These are phyloP conservation scores for Cutaneotrichosporon sp. DNA, from an alignment of 1,284 basidiomycete genomes.

Conservation along the genomic window DNA sequence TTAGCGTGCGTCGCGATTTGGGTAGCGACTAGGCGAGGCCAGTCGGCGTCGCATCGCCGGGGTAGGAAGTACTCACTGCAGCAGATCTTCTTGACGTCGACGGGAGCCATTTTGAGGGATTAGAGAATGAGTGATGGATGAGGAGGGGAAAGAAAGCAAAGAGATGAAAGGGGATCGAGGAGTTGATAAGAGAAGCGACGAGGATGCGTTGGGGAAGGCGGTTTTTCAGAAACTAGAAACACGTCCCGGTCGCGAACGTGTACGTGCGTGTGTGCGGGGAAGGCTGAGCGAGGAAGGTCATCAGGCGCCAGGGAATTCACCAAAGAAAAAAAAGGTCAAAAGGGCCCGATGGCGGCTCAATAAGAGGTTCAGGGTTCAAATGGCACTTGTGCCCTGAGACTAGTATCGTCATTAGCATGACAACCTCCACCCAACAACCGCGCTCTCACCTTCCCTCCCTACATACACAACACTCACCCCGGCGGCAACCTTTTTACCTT, in stretches of 20 bases:
- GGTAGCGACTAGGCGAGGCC: neutral
- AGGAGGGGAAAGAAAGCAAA: constrained; percentile 3
- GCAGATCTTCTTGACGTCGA: constrained; percentile 77
- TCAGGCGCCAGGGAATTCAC: too few relatives aligned
- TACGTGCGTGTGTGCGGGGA: too few relatives aligned
- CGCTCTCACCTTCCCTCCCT: too few relatives aligned
- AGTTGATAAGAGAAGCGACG: neutral
- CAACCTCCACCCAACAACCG: too few relatives aligned
- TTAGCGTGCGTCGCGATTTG: neutral
- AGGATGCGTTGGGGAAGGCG: neutral
- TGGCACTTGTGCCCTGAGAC: too few relatives aligned
- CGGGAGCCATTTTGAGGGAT: constrained; percentile 44
- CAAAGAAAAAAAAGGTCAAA: too few relatives aligned
- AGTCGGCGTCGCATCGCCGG: neutral
- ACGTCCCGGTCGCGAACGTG: neutral
- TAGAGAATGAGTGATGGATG: neutral
- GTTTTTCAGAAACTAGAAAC: constrained; percentile 3
- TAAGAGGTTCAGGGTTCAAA: too few relatives aligned
- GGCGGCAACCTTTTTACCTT: too few relatives aligned
- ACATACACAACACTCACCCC: too few relatives aligned
- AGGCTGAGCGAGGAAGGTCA: too few relatives aligned
- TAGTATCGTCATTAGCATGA: too few relatives aligned
- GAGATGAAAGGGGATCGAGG: neutral
- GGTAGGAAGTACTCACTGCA: constrained; percentile 62
- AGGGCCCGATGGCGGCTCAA: too few relatives aligned